Conservation (phyloP, 257 asterid genomes). For the Penstemon davidsonii region DNA sequence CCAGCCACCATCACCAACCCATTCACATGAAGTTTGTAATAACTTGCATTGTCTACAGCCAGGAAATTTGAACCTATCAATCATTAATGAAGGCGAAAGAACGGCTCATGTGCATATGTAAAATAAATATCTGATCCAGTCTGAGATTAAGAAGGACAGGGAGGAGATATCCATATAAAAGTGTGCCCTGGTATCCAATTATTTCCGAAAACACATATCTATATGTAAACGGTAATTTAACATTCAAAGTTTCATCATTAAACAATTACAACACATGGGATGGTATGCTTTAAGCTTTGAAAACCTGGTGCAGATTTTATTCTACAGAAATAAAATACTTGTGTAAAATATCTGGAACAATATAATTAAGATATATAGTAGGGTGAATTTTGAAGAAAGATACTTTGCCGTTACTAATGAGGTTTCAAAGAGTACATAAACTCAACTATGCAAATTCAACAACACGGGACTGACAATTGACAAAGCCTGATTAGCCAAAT, state of each 20-base stretch:
- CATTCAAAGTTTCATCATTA: too few relatives aligned
- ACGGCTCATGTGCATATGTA: neutral
- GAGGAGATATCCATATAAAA: too few relatives aligned
- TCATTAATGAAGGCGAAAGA: too few relatives aligned
- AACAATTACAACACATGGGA: too few relatives aligned
- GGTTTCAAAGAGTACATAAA: neutral
- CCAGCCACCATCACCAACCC: neutral
- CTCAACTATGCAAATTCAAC: conserved; percentile 8
- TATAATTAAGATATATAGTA: neutral
- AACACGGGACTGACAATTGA: neutral
- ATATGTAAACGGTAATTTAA: too few relatives aligned
- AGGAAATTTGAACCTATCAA: neutral
- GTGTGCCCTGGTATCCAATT: too few relatives aligned
- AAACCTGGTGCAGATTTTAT: neutral
- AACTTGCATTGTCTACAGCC: neutral
- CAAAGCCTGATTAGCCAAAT: neutral
- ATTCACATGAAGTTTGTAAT: neutral
- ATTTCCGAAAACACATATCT: too few relatives aligned
- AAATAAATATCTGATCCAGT: too few relatives aligned
- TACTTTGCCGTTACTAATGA: neutral
- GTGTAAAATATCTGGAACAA: neutral
- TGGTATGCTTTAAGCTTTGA: too few relatives aligned
- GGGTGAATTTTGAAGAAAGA: neutral
- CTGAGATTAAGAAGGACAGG: too few relatives aligned
- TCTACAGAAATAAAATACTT: neutral